Conservation (phyloP, 441 rosid species). For the Adansonia gregorii region DNA sequence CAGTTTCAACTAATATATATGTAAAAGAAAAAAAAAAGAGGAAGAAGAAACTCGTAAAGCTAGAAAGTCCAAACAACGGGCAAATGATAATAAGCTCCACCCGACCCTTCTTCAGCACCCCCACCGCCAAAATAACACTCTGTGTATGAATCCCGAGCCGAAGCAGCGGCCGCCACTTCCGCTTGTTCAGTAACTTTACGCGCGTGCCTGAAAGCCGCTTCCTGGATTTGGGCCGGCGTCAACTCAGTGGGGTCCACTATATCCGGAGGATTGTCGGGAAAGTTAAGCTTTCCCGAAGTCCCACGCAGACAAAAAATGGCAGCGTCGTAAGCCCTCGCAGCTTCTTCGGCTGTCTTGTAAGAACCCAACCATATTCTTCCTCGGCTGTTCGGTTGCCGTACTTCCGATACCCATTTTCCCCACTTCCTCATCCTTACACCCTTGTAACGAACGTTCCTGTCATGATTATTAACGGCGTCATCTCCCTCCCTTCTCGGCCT, state of each 20-base stretch:
- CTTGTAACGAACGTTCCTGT: constrained; percentile 33
- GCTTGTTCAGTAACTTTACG: constrained; percentile 12
- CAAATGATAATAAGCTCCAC: constrained; percentile 37
- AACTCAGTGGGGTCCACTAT: constrained; percentile 29
- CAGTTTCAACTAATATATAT: background rate
- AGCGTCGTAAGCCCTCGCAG: constrained; percentile 56
- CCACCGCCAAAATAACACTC: constrained; percentile 13
- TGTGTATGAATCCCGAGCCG: background rate
- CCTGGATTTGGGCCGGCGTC: constrained; percentile 46
- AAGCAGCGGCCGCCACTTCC: background rate
- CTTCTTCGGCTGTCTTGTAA: constrained; percentile 44
- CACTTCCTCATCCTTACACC: constrained; percentile 51
- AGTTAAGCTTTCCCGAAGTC: constrained; percentile 42
- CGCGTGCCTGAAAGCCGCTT: constrained; percentile 48
- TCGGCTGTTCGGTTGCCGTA: constrained; percentile 43
- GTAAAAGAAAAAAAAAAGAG: no score
- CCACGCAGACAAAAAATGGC: constrained; percentile 55
- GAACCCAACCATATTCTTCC: constrained; percentile 47
- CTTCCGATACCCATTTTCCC: constrained; percentile 50
- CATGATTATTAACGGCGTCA: background rate
- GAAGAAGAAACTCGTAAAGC: background rate
- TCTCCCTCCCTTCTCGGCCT: constrained; percentile 21
- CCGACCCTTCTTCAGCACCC: constrained; percentile 2
- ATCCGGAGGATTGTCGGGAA: constrained; percentile 47
- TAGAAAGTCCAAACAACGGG: constrained; percentile 36